These are phyloP conservation scores for Carex littledalei DNA, from an alignment of 176 grass and related monocot species.

Conservation along the genomic window DNA sequence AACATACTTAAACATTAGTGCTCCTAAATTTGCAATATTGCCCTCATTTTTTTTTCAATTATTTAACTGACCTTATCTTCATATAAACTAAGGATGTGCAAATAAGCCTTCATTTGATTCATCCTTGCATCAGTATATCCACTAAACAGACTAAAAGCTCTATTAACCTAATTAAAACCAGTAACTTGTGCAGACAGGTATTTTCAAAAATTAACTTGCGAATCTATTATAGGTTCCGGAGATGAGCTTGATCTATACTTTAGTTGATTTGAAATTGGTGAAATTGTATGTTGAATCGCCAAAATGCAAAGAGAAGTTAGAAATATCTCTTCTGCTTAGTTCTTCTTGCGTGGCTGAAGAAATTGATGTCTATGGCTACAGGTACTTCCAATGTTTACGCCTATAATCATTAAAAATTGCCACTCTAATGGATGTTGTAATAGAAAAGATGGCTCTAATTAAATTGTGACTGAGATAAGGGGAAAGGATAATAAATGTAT, in stretches of 20 bases:
- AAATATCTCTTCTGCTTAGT: conserved; percentile 63
- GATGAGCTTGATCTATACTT: conserved; percentile 60
- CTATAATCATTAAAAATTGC: neutral
- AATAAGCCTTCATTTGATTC: neutral
- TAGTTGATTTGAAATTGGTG: conserved; percentile 57
- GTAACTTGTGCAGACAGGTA: neutral
- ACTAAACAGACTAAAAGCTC: neutral
- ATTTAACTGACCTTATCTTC: neutral
- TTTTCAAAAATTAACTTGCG: neutral
- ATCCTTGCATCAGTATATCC: neutral
- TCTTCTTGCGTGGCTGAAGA: conserved; percentile 39
- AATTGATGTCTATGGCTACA: conserved; percentile 83
- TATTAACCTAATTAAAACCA: neutral
- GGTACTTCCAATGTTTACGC: conserved; percentile 34
- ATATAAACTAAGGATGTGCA: neutral
- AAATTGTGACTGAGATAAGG: neutral
- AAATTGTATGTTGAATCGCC: conserved; percentile 58
- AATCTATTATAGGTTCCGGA: conserved; percentile 60
- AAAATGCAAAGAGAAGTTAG: conserved; percentile 49
- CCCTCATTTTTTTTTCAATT: neutral
- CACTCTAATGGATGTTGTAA: neutral
- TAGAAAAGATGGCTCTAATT: neutral
- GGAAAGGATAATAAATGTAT: neutral
- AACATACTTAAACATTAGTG: neutral
- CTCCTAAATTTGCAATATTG: conserved; percentile 3